Percentiles rank a stretch among this genome's conserved stretches.
Conservation (phyloP, 345 rosid species). For the Aquilaria sinensis region DNA sequence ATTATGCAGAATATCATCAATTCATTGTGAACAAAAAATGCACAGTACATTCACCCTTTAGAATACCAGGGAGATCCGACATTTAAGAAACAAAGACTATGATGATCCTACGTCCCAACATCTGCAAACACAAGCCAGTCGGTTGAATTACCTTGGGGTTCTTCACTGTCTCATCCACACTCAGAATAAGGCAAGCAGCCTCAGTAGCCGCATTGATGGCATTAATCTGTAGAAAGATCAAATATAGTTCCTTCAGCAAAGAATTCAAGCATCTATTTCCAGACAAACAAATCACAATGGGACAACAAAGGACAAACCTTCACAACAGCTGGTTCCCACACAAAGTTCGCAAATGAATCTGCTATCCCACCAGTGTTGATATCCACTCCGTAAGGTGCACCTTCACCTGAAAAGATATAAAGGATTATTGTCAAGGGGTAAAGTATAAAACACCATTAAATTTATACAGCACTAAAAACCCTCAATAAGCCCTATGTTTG, state of each 20-base stretch:
- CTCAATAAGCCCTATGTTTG: neutral
- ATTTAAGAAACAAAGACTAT: too few relatives aligned
- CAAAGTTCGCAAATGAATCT: constrained; percentile 93
- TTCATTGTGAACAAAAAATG: neutral
- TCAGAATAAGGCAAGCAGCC: constrained; percentile 92
- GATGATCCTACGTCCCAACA: too few relatives aligned
- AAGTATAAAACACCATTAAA: neutral
- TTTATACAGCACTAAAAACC: too few relatives aligned
- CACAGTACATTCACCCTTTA: too few relatives aligned
- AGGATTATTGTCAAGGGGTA: neutral
- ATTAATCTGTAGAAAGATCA: constrained; percentile 55
- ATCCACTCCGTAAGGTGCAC: constrained; percentile 92
- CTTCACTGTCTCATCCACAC: constrained; percentile 98
- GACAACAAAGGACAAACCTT: constrained; percentile 40
- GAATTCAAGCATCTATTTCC: neutral
- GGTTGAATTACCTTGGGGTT: constrained; percentile 76
- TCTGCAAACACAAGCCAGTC: too few relatives aligned
- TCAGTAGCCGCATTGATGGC: constrained; percentile 99
- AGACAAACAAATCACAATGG: neutral
- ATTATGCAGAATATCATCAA: too few relatives aligned
- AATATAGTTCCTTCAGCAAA: constrained; percentile 1
- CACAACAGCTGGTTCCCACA: constrained; percentile 99
- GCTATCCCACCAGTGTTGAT: constrained; percentile 92
- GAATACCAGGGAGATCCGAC: too few relatives aligned
- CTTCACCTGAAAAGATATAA: constrained; percentile 52